Evolutionary conservation across 202 grass and related monocot species (phyloP).

Genomic region (Saccharum hybrid): DNA sequence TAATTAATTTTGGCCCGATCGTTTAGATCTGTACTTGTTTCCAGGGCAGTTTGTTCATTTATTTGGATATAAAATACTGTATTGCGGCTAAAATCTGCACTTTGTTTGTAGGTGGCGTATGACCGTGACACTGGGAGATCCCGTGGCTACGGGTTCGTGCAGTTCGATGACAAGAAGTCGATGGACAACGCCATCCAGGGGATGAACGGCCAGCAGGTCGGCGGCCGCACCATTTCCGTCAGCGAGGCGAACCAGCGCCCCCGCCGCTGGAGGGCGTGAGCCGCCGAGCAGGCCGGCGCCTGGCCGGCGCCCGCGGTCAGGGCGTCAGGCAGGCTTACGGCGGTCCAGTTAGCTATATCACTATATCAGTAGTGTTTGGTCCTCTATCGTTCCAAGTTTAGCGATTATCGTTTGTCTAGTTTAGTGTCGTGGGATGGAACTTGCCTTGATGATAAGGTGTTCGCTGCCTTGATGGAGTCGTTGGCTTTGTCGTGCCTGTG

Average conservation of each 20-base stretch:
- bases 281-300: not conserved
- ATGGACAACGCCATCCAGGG: conserved; percentile 18
- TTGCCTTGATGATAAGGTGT: not conserved
- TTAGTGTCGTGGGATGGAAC: not conserved
- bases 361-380: not conserved
- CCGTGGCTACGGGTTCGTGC: conserved; percentile 5
- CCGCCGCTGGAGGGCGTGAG: conserved; percentile 28
- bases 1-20: not conserved
- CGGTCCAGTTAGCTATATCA: not conserved
- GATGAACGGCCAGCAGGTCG: conserved; percentile 38
- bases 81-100: not conserved
- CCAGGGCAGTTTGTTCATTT: not conserved
- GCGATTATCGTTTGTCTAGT: not conserved
- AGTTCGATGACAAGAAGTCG: conserved; percentile 9
- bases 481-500: no score
- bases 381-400: not conserved
- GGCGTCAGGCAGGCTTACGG: not conserved
- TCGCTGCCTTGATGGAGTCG: not conserved
- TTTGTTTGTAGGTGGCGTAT: not conserved
- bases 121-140: conserved; percentile 16
- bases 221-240: conserved; percentile 16
- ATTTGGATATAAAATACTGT: not conserved
- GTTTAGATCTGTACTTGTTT: not conserved
- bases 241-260: not conserved
- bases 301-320: not conserved